Conservation (phyloP, 2,329 filamentous ascomycete genomes). For the Ceratocystiopsis sp. region DNA sequence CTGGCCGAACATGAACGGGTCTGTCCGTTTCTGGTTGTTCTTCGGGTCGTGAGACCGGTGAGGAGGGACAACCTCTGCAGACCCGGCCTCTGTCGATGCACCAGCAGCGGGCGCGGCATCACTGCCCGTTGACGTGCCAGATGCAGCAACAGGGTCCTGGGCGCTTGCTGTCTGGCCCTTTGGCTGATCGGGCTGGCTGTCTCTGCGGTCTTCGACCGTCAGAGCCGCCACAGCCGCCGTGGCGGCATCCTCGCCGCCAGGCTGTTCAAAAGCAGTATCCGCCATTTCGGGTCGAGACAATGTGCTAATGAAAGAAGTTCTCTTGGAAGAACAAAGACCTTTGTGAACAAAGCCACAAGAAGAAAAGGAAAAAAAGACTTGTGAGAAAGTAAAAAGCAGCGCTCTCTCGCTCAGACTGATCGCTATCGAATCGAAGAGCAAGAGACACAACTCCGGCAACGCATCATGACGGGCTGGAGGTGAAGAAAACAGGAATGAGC, state of each 20-base stretch:
- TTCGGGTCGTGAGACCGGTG: constrained; percentile 55
- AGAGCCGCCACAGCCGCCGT: constrained; percentile 5
- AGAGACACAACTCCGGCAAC: constrained; percentile 3
- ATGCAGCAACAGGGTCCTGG: background rate
- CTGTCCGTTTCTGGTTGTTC: constrained; percentile 67
- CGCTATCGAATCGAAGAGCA: constrained; percentile 8
- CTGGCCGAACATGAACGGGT: constrained; percentile 92
- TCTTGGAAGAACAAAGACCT: background rate
- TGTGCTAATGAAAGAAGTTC: background rate
- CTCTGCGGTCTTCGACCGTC: background rate
- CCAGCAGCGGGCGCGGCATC: too few relatives aligned
- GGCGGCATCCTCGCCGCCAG: constrained; percentile 2
- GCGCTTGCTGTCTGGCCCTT: background rate
- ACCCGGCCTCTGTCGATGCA: too few relatives aligned
- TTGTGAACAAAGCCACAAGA: constrained; percentile 3
- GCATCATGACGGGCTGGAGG: constrained; percentile 7
- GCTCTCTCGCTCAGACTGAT: background rate
- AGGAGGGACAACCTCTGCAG: constrained; percentile 22
- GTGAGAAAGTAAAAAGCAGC: background rate
- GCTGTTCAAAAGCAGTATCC: background rate
- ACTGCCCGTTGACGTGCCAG: too few relatives aligned
- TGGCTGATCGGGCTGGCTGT: background rate
- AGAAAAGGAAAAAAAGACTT: background rate
- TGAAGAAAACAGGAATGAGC: background rate
- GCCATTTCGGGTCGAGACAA: constrained; percentile 4